Evolutionary conservation across 1,284 basidiomycete species (phyloP).

Genomic region (Leccinum huronense): DNA sequence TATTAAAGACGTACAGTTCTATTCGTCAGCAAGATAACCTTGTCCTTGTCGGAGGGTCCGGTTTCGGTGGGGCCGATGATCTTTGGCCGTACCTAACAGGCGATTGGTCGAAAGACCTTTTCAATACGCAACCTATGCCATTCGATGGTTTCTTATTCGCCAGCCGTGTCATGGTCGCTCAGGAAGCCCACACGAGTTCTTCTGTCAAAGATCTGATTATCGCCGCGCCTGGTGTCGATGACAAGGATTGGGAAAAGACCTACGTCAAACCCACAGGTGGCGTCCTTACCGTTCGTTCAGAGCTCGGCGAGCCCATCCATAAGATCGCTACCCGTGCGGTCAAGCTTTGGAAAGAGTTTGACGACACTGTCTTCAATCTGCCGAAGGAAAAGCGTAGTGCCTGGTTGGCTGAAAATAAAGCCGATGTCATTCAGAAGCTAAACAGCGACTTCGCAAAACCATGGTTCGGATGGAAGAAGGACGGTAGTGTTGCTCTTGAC

Average conservation of each 20-base stretch:
- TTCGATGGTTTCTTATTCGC: slow-evolving; percentile 98
- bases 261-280: slow-evolving; percentile 95
- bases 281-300: slow-evolving; percentile 94
- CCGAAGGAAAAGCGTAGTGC: slow-evolving; percentile 91
- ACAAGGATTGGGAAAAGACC: slow-evolving; percentile 92
- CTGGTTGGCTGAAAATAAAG: slow-evolving; percentile 86
- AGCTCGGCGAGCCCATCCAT: slow-evolving; percentile 98
- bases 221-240: slow-evolving; percentile 89
- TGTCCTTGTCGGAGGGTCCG: slow-evolving; percentile 91
- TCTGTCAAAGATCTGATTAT: slow-evolving; percentile 97
- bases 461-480: slow-evolving; percentile 96
- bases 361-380: slow-evolving; percentile 92
- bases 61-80: slow-evolving; percentile 94
- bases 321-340: slow-evolving; percentile 97
- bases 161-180: slow-evolving; percentile 96
- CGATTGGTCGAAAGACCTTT: slow-evolving; percentile 86
- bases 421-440: slow-evolving; percentile 88
- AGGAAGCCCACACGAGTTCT: slow-evolving; percentile 93
- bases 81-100: slow-evolving; percentile 97
- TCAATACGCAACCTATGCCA: slow-evolving; percentile 94
- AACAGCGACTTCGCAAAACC: slow-evolving; percentile 97
- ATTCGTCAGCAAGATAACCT: slow-evolving; percentile 92
- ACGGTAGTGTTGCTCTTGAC: slow-evolving; percentile 80
- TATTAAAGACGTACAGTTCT: slow-evolving; percentile 85
- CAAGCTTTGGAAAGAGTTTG: slow-evolving; percentile 98